phyloP scores from a whole-genome alignment of 495 filamentous ascomycete species.

The Penicillium salamii region DNA sequence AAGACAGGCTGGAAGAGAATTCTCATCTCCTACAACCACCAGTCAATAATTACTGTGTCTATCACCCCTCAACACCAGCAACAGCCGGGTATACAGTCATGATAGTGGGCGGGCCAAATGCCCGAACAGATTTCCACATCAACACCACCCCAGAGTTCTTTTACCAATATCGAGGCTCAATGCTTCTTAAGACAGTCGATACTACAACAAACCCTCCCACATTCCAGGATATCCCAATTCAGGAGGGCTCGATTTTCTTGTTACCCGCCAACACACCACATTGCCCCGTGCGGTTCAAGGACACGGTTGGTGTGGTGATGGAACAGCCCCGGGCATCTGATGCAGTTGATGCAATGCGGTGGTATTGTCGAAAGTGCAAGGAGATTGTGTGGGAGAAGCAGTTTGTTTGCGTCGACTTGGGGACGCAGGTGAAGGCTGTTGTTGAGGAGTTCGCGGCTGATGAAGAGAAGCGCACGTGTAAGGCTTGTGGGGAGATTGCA shows the following conservation, averaged over 20 bases:
- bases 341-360: slow-evolving; percentile 75
- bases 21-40: slow-evolving; percentile 91
- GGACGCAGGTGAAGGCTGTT: slow-evolving; percentile 95
- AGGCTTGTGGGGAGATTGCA: slow-evolving; percentile 73
- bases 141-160: slow-evolving; percentile 97
- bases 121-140: slow-evolving; percentile 97
- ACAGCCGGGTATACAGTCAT: slow-evolving; percentile 49
- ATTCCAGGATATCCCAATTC: slow-evolving; percentile 83
- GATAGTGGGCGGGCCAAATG: slow-evolving; percentile 97
- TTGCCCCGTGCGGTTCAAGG: slow-evolving; percentile 65
- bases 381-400: slow-evolving; percentile 78
- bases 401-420: slow-evolving; percentile 88
- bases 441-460: slow-evolving; percentile 77
- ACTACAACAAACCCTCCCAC: slow-evolving; percentile 45
- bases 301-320: slow-evolving; percentile 80
- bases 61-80: slow-evolving; percentile 55
- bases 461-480: slow-evolving; percentile 71
- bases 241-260: slow-evolving; percentile 92
- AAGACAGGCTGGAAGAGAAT: slow-evolving; percentile 81
- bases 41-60: slow-evolving; percentile 96
- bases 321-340: slow-evolving; percentile 76
- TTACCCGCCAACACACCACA: slow-evolving; percentile 90
- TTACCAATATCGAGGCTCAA: slow-evolving; percentile 89
- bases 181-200: slow-evolving; percentile 90
- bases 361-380: slow-evolving; percentile 70